These are phyloP conservation scores for Kodamaea leandrae DNA, from an alignment of 805 yeast genomes.

Conservation along the genomic window DNA sequence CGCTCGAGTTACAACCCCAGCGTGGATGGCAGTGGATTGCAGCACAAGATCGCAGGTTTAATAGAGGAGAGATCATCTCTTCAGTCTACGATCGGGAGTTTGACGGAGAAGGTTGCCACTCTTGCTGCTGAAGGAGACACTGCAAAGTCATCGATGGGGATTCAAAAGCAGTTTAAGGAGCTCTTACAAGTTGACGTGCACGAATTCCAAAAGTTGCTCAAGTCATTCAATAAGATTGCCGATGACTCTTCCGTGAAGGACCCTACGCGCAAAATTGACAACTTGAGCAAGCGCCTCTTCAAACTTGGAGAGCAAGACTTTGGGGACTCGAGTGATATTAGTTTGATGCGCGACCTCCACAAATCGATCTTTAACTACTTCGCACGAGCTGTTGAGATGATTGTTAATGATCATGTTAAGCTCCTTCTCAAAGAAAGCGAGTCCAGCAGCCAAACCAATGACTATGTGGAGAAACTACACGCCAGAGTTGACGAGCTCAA, in stretches of 20 bases:
- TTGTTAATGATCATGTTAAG: conserved; percentile 54
- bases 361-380: conserved; percentile 53
- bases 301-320: conserved; percentile 14
- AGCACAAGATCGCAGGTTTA: conserved; percentile 5
- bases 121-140: conserved; percentile 1
- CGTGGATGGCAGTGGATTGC: neutral
- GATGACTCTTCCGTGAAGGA: conserved; percentile 60
- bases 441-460: conserved; percentile 15
- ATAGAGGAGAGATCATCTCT: conserved; percentile 18
- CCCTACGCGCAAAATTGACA: conserved; percentile 50
- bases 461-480: conserved; percentile 22
- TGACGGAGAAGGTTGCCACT: conserved; percentile 38
- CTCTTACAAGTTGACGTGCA: conserved; percentile 41
- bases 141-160: conserved; percentile 16
- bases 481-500: conserved; percentile 28
- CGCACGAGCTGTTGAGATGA: conserved; percentile 57
- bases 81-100: conserved; percentile 33
- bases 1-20: neutral
- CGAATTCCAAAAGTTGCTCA: conserved; percentile 49
- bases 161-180: conserved; percentile 44
- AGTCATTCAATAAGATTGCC: conserved; percentile 50
- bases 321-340: conserved; percentile 20
- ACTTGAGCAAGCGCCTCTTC: conserved; percentile 29
- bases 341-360: conserved; percentile 30
- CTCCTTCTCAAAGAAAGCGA: conserved; percentile 37